Base-by-base conservation (phyloP, 2,329 filamentous ascomycete species). In the Nemania diffusa region DNA sequence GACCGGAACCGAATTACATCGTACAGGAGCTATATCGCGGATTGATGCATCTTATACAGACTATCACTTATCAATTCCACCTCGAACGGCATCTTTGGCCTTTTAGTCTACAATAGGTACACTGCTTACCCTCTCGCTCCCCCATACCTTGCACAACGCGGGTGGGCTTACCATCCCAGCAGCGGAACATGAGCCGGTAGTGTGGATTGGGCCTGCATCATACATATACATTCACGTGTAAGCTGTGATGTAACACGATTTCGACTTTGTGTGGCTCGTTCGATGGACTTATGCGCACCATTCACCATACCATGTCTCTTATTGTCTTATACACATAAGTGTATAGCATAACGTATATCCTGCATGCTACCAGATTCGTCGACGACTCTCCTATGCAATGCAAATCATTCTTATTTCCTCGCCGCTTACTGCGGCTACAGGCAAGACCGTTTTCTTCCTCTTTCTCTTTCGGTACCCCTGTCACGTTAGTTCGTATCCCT, bases 151-250 rank as follows among this genome's bases (percentile, higher is more conserved):
- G 63, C 62, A 40, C 48, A n/a, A 58, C 60, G 65, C 68, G 68
- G 59, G 56, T 58, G 48, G 29, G 57, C 57, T 68, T 62, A 69
- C 56, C 58, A 70, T 32, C 68, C 67, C 52, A 67, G 64, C 67
- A 64, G 57, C 67, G 67, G 67, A 69, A 69, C 55, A 58, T 48
- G 57, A 69, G 67, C 67, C 67, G 67, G 64, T 53, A 67, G 60
- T 50, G 67, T 56, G 59, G 55, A 42, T 57, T 64, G 37, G 64
- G 52, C 32, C 46, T 62, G 50, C 59, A 50, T 37, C 55, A 46
- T 22, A 58, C 56, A 57, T 32, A 9, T 32, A 32, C 29, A 32
- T 32, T n/a, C 53, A 32, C 55, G 44, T 50, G 37, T 64, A 53
- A 61, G 57, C 67, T 50, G 52, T 58, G 59, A 58, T 69, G 67